Evolutionary conservation across 768 basidiomycete species (phyloP), one percentile per base, ranked within the genome.

Genomic region (Russula emetica): DNA sequence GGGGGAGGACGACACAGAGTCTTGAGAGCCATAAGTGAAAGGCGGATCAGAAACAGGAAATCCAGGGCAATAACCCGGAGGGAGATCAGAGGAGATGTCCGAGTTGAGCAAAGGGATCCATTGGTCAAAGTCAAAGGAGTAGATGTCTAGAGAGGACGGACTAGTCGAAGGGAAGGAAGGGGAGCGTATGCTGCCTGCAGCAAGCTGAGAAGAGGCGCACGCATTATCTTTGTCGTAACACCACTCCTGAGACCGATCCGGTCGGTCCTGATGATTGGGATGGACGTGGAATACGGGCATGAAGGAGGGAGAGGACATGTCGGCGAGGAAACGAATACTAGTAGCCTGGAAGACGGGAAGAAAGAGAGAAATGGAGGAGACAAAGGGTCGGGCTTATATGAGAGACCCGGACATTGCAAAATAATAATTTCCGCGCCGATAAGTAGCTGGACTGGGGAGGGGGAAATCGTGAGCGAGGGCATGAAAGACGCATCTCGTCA

Each of bases 121-220:
- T 47, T 50, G 38, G 13, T 64, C 59, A n/a, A n/a, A n/a, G n/a
- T n/a, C n/a, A 51, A 51, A 60, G 47, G 47, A 30, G 2, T 26
- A 42, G 30, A 28, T 10, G 49, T 22, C 32, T 32, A 5, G n/a
- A 32, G 59, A 45, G 30, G 58, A 55, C 2, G 32, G 54, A 54
- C n/a, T 44, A 8, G 47, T 55, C 7, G 30, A 50, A 44, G 53
- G 44, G 55, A 64, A n/a, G 22, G 59, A 40, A 45, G 53, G 40
- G 36, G 47, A 36, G 24, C 1, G 4, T 40, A n/a, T 40, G 59
- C 63, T 55, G 59, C 63, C 63, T n/a, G 63, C 63, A 61, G 59
- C 54, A 49, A 51, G 20, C 30, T 26, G 53, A 30, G 47, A n/a
- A 40, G 24, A 22, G 30, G 7, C 2, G 30, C 18, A 18, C 22